A percentile compares a stretch with the other conserved stretches of the same genome.
Conservation (phyloP, 331 rosid species). For the Cucumis variabilis region DNA sequence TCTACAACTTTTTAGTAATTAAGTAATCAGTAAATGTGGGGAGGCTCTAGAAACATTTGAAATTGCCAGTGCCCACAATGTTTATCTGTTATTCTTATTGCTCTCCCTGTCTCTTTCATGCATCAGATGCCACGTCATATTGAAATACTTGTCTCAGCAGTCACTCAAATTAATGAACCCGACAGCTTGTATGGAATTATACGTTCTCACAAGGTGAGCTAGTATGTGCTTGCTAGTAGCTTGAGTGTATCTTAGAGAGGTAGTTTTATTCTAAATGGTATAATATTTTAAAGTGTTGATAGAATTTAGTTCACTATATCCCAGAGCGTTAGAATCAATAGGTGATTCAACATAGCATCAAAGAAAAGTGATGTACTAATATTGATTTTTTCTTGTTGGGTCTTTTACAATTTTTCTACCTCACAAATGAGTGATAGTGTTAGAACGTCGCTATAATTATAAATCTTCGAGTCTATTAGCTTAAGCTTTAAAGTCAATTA, state of each 20-base stretch:
- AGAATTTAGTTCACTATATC: too few relatives aligned
- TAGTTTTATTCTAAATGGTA: not conserved
- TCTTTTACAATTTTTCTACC: not conserved
- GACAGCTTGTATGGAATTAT: constrained; percentile 96
- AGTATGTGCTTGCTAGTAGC: constrained; percentile 15
- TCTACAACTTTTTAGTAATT: not conserved
- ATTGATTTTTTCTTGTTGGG: not conserved
- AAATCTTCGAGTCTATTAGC: not conserved
- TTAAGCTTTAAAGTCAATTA: not conserved
- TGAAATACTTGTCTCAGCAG: constrained; percentile 88
- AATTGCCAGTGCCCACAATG: not conserved
- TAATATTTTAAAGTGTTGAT: not conserved
- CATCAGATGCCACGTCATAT: constrained; percentile 82
- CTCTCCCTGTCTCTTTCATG: not conserved
- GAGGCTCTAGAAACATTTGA: not conserved
- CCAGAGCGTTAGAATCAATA: too few relatives aligned
- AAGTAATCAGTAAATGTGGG: constrained; percentile 8
- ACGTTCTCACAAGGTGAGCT: constrained; percentile 86
- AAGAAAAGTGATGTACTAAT: not conserved
- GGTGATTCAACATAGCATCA: not conserved
- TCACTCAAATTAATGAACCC: constrained; percentile 89
- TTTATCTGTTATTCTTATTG: not conserved
- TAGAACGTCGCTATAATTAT: too few relatives aligned
- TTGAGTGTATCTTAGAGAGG: not conserved
- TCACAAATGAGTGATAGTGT: too few relatives aligned